Percentiles rank a stretch among this genome's conserved stretches.
phyloP scores from a whole-genome alignment of 352 stramenopile species.

The Aphanomyces stellatus region DNA sequence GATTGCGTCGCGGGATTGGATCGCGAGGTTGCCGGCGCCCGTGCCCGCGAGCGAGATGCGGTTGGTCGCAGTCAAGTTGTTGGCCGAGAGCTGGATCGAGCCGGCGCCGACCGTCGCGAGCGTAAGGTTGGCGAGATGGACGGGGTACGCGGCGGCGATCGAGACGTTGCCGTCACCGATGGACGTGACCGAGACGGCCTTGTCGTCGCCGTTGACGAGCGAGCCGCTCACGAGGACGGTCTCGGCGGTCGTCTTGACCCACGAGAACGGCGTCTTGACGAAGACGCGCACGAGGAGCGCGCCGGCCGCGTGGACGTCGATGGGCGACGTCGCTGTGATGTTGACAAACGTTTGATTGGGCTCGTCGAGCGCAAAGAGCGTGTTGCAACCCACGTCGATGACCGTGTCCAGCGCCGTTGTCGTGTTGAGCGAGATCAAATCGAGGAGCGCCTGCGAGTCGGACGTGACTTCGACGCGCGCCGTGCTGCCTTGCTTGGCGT shows the following conservation, averaged over 20 bases:
- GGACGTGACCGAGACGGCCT: neutral
- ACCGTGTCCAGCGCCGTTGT: neutral
- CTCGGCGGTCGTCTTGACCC: neutral
- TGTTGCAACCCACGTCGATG: neutral
- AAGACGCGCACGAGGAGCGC: neutral
- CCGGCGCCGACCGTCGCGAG: neutral
- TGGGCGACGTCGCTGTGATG: neutral
- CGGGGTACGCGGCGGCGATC: neutral
- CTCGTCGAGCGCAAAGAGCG: neutral
- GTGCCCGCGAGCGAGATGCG: neutral
- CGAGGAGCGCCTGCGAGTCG: conserved; percentile 9
- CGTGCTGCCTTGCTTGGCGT: neutral
- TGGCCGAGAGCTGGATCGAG: conserved; percentile 1
- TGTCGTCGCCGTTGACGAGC: neutral
- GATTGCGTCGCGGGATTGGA: neutral
- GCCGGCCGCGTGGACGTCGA: neutral
- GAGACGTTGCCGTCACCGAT: conserved; percentile 6
- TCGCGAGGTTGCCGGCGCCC: neutral
- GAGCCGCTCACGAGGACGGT: conserved; percentile 2
- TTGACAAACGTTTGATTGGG: conserved; percentile 17
- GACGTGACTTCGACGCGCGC: neutral
- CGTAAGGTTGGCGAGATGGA: neutral
- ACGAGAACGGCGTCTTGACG: conserved; percentile 4
- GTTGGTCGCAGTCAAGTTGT: neutral
- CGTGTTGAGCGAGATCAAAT: conserved; percentile 3